A percentile compares a stretch with the other conserved stretches of the same genome.
These are phyloP conservation scores for Fusarium gaditjirri DNA, from an alignment of 2,329 filamentous ascomycete species.

Conservation along the genomic window DNA sequence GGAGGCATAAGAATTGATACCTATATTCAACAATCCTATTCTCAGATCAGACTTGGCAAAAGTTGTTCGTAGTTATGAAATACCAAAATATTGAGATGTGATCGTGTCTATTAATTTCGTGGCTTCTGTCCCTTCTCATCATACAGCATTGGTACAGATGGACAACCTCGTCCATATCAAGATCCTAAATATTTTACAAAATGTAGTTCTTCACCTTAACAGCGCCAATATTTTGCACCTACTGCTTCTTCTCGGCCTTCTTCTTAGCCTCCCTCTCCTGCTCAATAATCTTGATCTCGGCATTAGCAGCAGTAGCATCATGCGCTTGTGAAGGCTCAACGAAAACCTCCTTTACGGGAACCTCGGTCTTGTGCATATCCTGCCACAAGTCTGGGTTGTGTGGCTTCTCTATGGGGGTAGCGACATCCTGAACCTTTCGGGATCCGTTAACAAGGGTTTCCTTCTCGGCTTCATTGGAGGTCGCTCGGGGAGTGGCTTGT, in stretches of 20 bases:
- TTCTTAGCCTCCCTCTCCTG: slow-evolving; percentile 29
- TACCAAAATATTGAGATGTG: slow-evolving; percentile 37
- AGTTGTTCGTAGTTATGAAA: accelerated
- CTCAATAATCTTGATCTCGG: slow-evolving; percentile 31
- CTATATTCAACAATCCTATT: background rate
- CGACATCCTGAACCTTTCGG: slow-evolving; percentile 23
- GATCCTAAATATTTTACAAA: slow-evolving; percentile 39
- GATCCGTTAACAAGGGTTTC: background rate
- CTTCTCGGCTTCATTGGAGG: slow-evolving; percentile 1
- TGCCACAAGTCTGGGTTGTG: slow-evolving; percentile 15
- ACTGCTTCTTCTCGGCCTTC: slow-evolving; percentile 24
- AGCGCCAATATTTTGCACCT: slow-evolving; percentile 5
- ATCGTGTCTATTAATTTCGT: slow-evolving; percentile 43
- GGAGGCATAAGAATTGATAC: slow-evolving; percentile 28
- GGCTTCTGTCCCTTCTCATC: slow-evolving; percentile 34
- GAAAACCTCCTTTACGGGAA: slow-evolving; percentile 24
- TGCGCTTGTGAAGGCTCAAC: slow-evolving; percentile 30
- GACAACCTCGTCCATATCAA: slow-evolving; percentile 26
- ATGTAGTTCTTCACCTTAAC: slow-evolving; percentile 26
- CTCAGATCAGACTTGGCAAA: background rate
- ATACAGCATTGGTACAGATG: slow-evolving; percentile 44
- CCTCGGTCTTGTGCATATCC: slow-evolving; percentile 16
- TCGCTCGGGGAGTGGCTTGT: background rate
- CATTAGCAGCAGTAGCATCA: slow-evolving; percentile 48
- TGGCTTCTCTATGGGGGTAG: slow-evolving; percentile 23